Evolutionary conservation across 176 grass and related monocot species (phyloP), one percentile per base, ranked within the genome.

Genomic region (Eleusine coracana): DNA sequence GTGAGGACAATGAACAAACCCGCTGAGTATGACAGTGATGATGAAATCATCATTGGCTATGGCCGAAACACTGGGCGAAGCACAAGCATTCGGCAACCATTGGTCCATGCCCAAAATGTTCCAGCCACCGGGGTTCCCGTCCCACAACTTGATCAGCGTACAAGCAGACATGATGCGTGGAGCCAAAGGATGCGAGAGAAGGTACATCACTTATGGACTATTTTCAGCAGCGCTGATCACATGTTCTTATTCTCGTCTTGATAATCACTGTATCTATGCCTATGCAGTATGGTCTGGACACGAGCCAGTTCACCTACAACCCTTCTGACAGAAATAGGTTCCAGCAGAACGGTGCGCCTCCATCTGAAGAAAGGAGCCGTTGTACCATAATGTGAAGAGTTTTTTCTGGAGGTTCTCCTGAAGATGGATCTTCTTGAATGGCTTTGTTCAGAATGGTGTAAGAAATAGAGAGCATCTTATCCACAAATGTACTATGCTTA

Each of bases 121-220:
- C 86, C 88, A 38, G 82, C 89, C 68, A 88, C 91, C 16, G 91
- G 96, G 18, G 92, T 93, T 70, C 96, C 92, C 6, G 92, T 90
- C 54, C 84, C 88, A 50, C 88, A 87, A 74, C 86, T 98, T 77
- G 96, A 98, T 76, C 90, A 95, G 71, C 92, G 89, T 16, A 71
- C 92, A 36, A 90, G 82, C 80, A 86, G 91, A 79, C 88, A 85
- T 20, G 96, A 93, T 87, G 92, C 91, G 0, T 98, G 96, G 96
- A 95, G 96, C 87, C 96, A 98, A 78, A 88, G 92, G 79, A 98
- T 98, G 92, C 90, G 96, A 48, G 96, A 98, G 76, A 98, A 98
- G 92, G 96, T 98, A 95, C 21, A 41, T 61, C 44, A 18, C 40
- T 72, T 73, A 42, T 46, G 62, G 49, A 75, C 31, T 3, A 16